Evolutionary conservation across 2,329 filamentous ascomycete genomes (phyloP), one percentile per base, ranked within the genome.

Genomic region (Fusarium drepaniforme): DNA sequence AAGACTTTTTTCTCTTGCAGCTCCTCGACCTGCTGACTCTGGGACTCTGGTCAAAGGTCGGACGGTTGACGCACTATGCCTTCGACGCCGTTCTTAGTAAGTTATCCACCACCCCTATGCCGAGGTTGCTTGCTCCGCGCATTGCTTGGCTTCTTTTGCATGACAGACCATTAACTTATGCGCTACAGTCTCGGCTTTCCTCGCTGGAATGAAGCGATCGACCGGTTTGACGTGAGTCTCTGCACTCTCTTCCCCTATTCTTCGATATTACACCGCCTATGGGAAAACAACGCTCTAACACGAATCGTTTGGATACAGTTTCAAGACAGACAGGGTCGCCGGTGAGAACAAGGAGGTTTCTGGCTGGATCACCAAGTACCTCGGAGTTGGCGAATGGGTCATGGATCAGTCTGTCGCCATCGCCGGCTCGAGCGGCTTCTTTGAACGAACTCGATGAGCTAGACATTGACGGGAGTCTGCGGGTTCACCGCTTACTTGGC

Each of bases 381-480:
- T 98, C 51, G 95, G 95, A 73, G 93, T 98, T 21, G 97, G 97
- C 79, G 97, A 99, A 87, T 98, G 95, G 91, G 94, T 98, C 75
- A 97, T 99, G 95, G 97, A 99, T 84, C 94, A 97, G 86, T 97
- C 95, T 35, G 95, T 98, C 37, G 96, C 96, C 46, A 90, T 98
- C 67, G 94, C 98, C 82, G 93, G 95, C 49, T 93, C 93, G 59
- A 97, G 94, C 82, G 90, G 93, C 70, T 99, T 92, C 85, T 99
- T 99, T 83, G 96, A 98, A 87, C 91, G 97, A 81, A 96, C 91
- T 84, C 91, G 96, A 86, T 97, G 87, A 79, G 56, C 64, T 51
- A 35, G 42, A 56, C 30, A 21, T 16, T 37, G 40, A 21, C 18
- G 11, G 7, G 60, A 37, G 33, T 58, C 42, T 46, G 6, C 11